Conservation (phyloP, 768 basidiomycete species). For the Epithele typhae region DNA sequence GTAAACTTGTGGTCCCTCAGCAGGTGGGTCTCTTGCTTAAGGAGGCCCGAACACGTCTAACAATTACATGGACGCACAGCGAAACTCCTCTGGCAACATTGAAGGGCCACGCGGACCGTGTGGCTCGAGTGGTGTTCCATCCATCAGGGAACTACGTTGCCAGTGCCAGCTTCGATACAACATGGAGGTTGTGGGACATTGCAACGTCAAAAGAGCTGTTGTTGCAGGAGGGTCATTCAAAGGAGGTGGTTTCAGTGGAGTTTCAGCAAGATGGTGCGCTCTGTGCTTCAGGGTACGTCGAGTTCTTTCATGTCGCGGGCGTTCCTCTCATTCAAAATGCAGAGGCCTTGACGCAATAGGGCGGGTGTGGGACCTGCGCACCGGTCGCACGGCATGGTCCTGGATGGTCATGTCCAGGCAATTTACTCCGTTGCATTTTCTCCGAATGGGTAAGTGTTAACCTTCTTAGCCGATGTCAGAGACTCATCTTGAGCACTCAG, state of each 20-base stretch:
- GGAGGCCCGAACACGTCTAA: too few relatives aligned
- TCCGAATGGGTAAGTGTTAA: slow-evolving; percentile 72
- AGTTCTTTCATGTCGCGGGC: too few relatives aligned
- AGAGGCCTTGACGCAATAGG: slow-evolving; percentile 97
- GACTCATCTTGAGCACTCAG: slow-evolving; percentile 37
- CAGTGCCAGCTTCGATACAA: slow-evolving; percentile 94
- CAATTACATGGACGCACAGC: too few relatives aligned
- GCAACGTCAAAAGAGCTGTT: slow-evolving; percentile 75
- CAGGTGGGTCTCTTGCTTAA: slow-evolving; percentile 48
- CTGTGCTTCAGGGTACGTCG: slow-evolving; percentile 81
- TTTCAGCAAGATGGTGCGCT: slow-evolving; percentile 95
- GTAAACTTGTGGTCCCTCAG: slow-evolving; percentile 88
- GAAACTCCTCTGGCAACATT: slow-evolving; percentile 83
- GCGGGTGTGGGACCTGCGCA: slow-evolving; percentile 94
- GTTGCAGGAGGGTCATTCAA: slow-evolving; percentile 94
- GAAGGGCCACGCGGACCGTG: slow-evolving; percentile 84
- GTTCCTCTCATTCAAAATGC: too few relatives aligned
- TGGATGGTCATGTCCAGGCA: slow-evolving; percentile 94
- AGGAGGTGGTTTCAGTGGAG: slow-evolving; percentile 93
- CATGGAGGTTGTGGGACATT: slow-evolving; percentile 97
- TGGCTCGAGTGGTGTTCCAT: slow-evolving; percentile 94
- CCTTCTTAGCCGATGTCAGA: background rate
- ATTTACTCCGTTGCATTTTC: slow-evolving; percentile 91
- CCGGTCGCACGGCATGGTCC: slow-evolving; percentile 97
- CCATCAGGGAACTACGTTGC: slow-evolving; percentile 92